Evolutionary conservation across 441 rosid genomes (phyloP), one percentile per base, ranked within the genome.

Genomic region (Viola pubescens): DNA sequence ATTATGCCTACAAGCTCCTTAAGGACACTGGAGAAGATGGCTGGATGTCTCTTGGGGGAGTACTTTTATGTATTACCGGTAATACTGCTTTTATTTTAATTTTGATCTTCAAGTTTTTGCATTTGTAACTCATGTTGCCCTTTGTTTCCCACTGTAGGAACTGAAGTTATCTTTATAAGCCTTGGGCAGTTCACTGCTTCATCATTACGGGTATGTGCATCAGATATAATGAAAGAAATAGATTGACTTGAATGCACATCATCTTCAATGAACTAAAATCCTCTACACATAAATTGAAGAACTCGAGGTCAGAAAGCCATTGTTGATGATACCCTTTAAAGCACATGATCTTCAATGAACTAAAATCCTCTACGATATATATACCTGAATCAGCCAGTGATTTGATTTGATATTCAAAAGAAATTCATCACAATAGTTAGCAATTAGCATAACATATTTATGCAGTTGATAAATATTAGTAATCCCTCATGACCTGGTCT

Each of bases 1-100:
- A 75, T 69, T 91, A 87, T 70, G 74, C 85, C 50, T 76, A 78
- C 74, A 74, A 71, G 56, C 89, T 87, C 81, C 85, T 87, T 63
- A 76, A 69, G 73, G 71, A 66, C 45, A 85, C 90, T 1, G 94
- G 98, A 48, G 73, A 44, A 60, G 88, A 89, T 74, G 97, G 98
- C 56, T 87, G 91, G 94, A 65, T 81, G 26, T 87, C 97, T 66
- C 88, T 91, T 63, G 84, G 82, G 72, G 98, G 95, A 62, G 63
- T 85, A 52, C 83, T 89, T 60, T 70, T 91, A 62, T 91, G 95
- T 67, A 71, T 84, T 62, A 77, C 97, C 64, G 98, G 97, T 87
- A 84, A 63, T 58, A 53, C 52, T 38, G 45, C 61, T 48, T 52
- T 54, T 62, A 53, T 48, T 53, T 39, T 60, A 51, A 11, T 52